phyloP scores from a whole-genome alignment of 2,329 filamentous ascomycete species.

The Fusarium tjaetaba region DNA sequence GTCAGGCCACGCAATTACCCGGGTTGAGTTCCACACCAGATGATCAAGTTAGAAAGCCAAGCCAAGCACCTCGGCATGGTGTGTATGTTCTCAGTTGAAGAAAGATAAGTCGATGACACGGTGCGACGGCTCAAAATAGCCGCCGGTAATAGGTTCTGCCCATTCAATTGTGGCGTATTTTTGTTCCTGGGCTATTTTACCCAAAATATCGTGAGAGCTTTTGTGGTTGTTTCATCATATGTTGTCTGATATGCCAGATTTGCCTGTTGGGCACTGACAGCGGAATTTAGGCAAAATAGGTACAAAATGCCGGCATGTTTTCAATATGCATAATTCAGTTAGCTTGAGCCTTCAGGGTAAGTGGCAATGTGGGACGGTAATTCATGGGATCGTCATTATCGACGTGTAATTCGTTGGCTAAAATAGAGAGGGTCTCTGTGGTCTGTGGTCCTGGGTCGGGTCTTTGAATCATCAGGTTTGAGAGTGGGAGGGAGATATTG shows the following conservation, averaged over 20 bases:
- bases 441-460: background rate
- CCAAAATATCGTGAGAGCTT: background rate
- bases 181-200: background rate
- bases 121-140: conserved; percentile 26
- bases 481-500: background rate
- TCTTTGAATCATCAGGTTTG: background rate
- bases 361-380: background rate
- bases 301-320: background rate
- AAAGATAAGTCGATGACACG: conserved; percentile 18
- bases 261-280: background rate
- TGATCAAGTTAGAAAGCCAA: conserved; percentile 1
- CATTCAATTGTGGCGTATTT: background rate
- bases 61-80: background rate
- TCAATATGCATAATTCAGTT: background rate
- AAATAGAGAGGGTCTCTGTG: conserved; percentile 10
- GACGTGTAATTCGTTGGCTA: conserved; percentile 23
- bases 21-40: conserved; percentile 28
- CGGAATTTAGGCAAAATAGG: conserved; percentile 22
- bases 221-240: background rate
- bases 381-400: conserved; percentile 4
- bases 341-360: conserved; percentile 23
- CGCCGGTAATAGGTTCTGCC: conserved; percentile 2
- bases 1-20: conserved; percentile 34
- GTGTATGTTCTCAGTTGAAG: background rate
- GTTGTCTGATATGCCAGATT: background rate